Evolutionary conservation across 2,329 filamentous ascomycete species (phyloP), one percentile per base, ranked within the genome.

Genomic region (Biscogniauxia mediterranea): DNA sequence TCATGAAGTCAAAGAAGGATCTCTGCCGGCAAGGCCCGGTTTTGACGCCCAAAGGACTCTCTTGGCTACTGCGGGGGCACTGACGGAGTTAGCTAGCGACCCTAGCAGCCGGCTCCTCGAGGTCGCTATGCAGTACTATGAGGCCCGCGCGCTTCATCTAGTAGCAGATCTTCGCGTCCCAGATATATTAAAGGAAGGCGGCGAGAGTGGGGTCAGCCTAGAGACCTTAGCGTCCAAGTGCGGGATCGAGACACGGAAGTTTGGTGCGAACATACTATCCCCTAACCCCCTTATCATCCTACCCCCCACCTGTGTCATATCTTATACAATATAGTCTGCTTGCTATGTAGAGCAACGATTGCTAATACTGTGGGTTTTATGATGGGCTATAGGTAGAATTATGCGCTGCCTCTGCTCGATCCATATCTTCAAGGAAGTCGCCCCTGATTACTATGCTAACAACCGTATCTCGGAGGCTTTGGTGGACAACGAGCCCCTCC

Each of bases 381-480:
- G 20, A 17, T 51, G 11, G 52, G 54, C 38, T 4, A 20, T 54
- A 76, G 74, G 72, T 38, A 72, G 75, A 28, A 56, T 77, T 25
- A 64, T 77, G 64, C 70, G 74, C 17, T 74, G 68, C 53, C 67
- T 77, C 9, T 73, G 70, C 60, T 77, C 75, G 7, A 73, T 70
- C 32, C 71, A 75, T 55, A 66, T 77, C 51, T 77, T 78, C 62
- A 32, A 63, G 20, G 71, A 76, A 58, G 57, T 66, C 0, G 60
- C 57, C 0, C 65, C 69, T 26, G 71, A 76, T 52, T 54, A 61
- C 5, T 77, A 76, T 62, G 68, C 70, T 38, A 77, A 78, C 57
- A 77, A 77, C 61, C 46, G 54, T n/a, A 72, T 77, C n/a, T 76
- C 76, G 4, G 62, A 63, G 38, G 68, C 72, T 0, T 60, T 78